Evolutionary conservation across 805 yeast genomes (phyloP).

Genomic region (Nakazawaea anatomiae): DNA sequence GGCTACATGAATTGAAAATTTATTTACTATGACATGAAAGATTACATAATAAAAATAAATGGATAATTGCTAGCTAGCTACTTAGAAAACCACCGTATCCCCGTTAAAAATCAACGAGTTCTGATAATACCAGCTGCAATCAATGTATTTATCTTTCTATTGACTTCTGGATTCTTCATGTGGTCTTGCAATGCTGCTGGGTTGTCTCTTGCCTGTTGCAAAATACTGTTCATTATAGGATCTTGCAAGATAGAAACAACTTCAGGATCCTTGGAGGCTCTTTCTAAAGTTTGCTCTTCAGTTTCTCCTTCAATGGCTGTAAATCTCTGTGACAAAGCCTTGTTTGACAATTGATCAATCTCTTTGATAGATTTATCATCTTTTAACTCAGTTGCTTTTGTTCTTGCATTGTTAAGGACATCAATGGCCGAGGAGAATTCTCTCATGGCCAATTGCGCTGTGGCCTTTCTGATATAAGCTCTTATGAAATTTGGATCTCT

Average conservation of each 20-base stretch:
- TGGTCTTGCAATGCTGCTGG: slow-evolving; percentile 98
- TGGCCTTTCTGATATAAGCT: slow-evolving; percentile 96
- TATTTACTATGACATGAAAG: too few relatives aligned
- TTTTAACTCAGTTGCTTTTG: slow-evolving; percentile 58
- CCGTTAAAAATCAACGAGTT: slow-evolving; percentile 46
- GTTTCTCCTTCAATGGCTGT: slow-evolving; percentile 83
- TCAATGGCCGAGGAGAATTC: slow-evolving; percentile 80
- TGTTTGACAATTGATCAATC: slow-evolving; percentile 74
- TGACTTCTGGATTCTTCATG: slow-evolving; percentile 93
- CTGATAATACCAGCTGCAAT: slow-evolving; percentile 97
- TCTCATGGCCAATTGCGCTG: slow-evolving; percentile 84
- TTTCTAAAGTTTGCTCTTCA: slow-evolving; percentile 87
- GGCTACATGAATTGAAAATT: too few relatives aligned
- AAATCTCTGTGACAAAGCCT: slow-evolving; percentile 77
- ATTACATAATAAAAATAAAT: too few relatives aligned
- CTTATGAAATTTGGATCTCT: slow-evolving; percentile 86
- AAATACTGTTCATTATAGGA: slow-evolving; percentile 93
- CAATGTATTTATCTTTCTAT: slow-evolving; percentile 79
- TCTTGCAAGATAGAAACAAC: slow-evolving; percentile 83
- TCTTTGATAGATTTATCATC: slow-evolving; percentile 62
- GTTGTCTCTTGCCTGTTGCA: slow-evolving; percentile 88
- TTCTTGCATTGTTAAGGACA: slow-evolving; percentile 74
- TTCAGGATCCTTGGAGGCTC: slow-evolving; percentile 92
- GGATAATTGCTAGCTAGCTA: too few relatives aligned
- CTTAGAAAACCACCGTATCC: not conserved